These are phyloP conservation scores for Cladorrhinum sp. DNA, from an alignment of 2,329 filamentous ascomycete species.

Conservation along the genomic window DNA sequence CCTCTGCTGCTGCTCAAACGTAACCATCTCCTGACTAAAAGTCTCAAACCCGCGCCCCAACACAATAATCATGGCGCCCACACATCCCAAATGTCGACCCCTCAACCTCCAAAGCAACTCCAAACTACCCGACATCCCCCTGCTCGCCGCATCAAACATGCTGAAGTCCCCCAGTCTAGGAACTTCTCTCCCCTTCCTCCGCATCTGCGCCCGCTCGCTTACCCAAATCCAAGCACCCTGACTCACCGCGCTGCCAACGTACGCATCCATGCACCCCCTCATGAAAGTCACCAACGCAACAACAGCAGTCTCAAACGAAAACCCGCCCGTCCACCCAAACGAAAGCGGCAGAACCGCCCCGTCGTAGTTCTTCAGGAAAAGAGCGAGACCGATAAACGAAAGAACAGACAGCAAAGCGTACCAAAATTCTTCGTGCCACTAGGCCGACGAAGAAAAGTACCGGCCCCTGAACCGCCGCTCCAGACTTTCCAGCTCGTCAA, in stretches of 20 bases:
- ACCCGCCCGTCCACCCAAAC: constrained; percentile 22
- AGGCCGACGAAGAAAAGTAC: constrained; percentile 28
- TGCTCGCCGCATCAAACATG: constrained; percentile 38
- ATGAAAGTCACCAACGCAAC: constrained; percentile 39
- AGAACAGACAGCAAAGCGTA: constrained; percentile 32
- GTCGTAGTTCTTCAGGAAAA: constrained; percentile 33
- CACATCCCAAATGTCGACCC: constrained; percentile 34
- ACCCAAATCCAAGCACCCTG: constrained; percentile 42
- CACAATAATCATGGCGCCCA: constrained; percentile 38
- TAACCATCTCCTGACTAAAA: constrained; percentile 39
- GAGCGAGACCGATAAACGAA: constrained; percentile 29
- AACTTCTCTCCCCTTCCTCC: constrained; percentile 28
- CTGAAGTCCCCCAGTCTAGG: constrained; percentile 39
- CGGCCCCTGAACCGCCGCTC: not conserved
- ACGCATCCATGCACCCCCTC: constrained; percentile 35
- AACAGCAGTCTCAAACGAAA: constrained; percentile 36
- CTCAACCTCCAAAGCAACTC: constrained; percentile 36
- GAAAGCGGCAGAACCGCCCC: constrained; percentile 30
- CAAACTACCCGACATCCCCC: constrained; percentile 36
- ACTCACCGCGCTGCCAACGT: constrained; percentile 37
- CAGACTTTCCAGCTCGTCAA: not conserved
- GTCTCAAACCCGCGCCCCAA: constrained; percentile 39
- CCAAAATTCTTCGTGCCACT: constrained; percentile 38
- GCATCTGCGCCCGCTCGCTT: constrained; percentile 33
- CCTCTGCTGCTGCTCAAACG: constrained; percentile 31